These are phyloP conservation scores for Rosa lucieae DNA, from an alignment of 306 rosid species.

Conservation along the genomic window DNA sequence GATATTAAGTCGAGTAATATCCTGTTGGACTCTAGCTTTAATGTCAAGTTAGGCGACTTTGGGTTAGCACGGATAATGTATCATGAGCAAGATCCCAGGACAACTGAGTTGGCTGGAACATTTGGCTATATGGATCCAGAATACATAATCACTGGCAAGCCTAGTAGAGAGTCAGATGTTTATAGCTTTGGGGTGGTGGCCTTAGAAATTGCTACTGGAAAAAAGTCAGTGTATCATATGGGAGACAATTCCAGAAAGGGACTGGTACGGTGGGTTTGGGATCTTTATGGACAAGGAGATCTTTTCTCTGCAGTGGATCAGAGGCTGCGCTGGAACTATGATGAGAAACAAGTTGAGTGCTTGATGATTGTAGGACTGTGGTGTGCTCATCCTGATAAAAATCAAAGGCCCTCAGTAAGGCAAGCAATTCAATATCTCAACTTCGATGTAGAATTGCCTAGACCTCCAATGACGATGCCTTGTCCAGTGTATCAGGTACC, in stretches of 20 bases:
- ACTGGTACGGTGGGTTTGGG: neutral
- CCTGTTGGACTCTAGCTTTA: too few relatives aligned
- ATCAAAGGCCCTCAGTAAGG: neutral
- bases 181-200: conserved; percentile 2
- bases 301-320: neutral
- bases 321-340: neutral
- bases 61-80: too few relatives aligned
- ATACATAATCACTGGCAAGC: neutral
- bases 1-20: too few relatives aligned
- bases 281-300: neutral
- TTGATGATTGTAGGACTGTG: neutral
- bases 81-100: neutral
- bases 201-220: neutral
- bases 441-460: neutral
- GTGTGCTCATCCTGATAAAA: neutral
- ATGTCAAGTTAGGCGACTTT: too few relatives aligned
- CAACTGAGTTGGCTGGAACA: conserved; percentile 1
- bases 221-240: neutral
- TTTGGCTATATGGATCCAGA: neutral
- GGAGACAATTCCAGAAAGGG: neutral
- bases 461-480: neutral
- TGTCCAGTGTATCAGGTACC: neutral
- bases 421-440: neutral
- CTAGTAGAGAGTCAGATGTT: neutral
- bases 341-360: neutral